Conservation (phyloP, 495 filamentous ascomycete genomes). For the Tuber calosporum region DNA sequence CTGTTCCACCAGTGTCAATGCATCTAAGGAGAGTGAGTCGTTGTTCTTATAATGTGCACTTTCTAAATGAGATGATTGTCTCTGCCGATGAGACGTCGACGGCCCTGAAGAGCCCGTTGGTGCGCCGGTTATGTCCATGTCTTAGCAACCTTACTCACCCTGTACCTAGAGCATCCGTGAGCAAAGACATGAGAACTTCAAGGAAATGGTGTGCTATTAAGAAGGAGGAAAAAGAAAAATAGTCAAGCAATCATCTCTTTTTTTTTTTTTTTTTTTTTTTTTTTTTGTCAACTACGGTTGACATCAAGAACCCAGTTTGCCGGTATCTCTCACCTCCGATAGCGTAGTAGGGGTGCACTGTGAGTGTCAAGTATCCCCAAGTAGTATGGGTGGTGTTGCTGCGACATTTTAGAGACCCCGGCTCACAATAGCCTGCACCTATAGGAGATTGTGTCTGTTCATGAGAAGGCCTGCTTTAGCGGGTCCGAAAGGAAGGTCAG, state of each 20-base stretch:
- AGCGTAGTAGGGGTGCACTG: not conserved
- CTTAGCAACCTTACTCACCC: constrained; percentile 17
- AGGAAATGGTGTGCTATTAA: not conserved
- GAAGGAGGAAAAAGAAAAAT: not conserved
- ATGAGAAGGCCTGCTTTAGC: not conserved
- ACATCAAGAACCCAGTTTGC: not conserved
- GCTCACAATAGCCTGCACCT: not conserved
- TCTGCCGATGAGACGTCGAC: constrained; percentile 16
- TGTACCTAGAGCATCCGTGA: not conserved
- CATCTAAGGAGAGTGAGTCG: constrained; percentile 29
- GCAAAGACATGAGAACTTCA: not conserved
- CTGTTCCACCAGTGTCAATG: constrained; percentile 26
- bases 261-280: not conserved
- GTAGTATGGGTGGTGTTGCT: not conserved
- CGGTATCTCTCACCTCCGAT: not conserved
- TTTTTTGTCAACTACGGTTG: not conserved
- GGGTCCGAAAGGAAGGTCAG: not conserved
- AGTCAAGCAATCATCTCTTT: not conserved
- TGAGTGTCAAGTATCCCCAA: not conserved
- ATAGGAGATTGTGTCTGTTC: not conserved
- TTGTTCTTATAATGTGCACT: constrained; percentile 30
- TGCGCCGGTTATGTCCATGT: constrained; percentile 23
- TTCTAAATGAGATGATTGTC: constrained; percentile 28
- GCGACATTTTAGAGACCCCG: not conserved
- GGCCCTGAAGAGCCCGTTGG: constrained; percentile 3